These are phyloP conservation scores for Calendula officinalis DNA, from an alignment of 129 eudicot species.

Conservation along the genomic window DNA sequence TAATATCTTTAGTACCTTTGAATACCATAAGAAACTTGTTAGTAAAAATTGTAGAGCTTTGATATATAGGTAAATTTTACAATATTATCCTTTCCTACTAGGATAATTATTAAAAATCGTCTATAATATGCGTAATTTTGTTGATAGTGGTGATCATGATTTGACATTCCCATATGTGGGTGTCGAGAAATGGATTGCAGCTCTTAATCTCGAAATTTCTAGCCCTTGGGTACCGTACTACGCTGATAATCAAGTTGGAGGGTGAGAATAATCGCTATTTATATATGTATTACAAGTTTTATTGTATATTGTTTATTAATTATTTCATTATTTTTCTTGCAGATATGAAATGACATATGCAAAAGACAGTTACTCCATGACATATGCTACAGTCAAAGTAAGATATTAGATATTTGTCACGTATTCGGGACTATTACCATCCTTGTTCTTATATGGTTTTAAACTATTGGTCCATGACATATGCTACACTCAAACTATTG, in stretches of 20 bases:
- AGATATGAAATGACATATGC: constrained; percentile 26
- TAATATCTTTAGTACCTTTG: constrained; percentile 24
- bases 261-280: constrained; percentile 15
- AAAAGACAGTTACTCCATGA: constrained; percentile 12
- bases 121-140: background rate
- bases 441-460: background rate
- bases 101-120: background rate
- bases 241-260: constrained; percentile 36
- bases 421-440: background rate
- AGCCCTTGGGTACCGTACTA: constrained; percentile 34
- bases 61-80: constrained; percentile 26
- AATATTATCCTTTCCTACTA: background rate
- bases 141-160: constrained; percentile 29
- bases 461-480: background rate
- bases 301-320: background rate
- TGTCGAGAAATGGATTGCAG: constrained; percentile 21
- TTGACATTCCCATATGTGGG: constrained; percentile 32
- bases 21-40: constrained; percentile 29
- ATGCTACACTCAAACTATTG: too few relatives aligned
- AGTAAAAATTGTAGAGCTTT: constrained; percentile 27
- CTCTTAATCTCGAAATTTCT: constrained; percentile 19
- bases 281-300: background rate
- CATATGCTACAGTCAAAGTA: constrained; percentile 37
- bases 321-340: background rate
- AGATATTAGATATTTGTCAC: background rate